Percentiles rank a stretch among this genome's conserved stretches.
Conservation (phyloP, 768 basidiomycete species). For the Lentinula raphanica region DNA sequence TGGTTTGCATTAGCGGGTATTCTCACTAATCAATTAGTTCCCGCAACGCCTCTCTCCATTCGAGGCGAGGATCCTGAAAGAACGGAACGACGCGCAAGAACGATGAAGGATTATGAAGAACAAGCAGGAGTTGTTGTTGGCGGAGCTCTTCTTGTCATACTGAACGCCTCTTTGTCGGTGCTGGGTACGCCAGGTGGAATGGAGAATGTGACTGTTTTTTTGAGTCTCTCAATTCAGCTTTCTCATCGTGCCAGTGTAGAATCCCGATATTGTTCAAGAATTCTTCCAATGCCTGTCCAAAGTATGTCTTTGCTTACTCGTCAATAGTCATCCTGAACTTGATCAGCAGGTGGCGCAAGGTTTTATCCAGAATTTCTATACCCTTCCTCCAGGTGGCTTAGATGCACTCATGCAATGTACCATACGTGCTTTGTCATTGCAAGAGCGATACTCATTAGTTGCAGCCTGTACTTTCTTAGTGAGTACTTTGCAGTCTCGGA, state of each 20-base stretch:
- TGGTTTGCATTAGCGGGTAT: conserved; percentile 85
- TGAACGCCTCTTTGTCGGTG: conserved; percentile 50
- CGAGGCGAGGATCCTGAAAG: conserved; percentile 38
- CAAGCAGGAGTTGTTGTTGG: conserved; percentile 56
- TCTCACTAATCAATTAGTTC: conserved; percentile 77
- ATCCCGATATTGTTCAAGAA: conserved; percentile 87
- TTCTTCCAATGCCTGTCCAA: conserved; percentile 83
- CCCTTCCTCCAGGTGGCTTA: conserved; percentile 57
- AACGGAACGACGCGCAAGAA: background rate
- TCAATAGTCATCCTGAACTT: background rate
- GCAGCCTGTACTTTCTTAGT: conserved; percentile 82
- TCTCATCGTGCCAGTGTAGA: conserved; percentile 37
- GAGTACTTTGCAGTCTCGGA: conserved; percentile 20
- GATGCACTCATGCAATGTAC: conserved; percentile 69
- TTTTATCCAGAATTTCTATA: conserved; percentile 56
- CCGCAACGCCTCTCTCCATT: conserved; percentile 49
- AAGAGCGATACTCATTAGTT: conserved; percentile 83
- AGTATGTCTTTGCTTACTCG: conserved; percentile 28
- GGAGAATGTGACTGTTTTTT: conserved; percentile 52
- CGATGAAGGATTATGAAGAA: background rate
- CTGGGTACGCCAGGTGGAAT: conserved; percentile 59
- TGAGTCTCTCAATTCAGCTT: background rate
- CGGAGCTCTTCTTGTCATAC: conserved; percentile 48
- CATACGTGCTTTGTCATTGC: conserved; percentile 58
- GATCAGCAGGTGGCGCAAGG: conserved; percentile 43